A percentile compares a stretch with the other conserved stretches of the same genome.
Evolutionary conservation across 2,329 filamentous ascomycete species (phyloP).

Genomic region (Pseudogymnoascus sp.): DNA sequence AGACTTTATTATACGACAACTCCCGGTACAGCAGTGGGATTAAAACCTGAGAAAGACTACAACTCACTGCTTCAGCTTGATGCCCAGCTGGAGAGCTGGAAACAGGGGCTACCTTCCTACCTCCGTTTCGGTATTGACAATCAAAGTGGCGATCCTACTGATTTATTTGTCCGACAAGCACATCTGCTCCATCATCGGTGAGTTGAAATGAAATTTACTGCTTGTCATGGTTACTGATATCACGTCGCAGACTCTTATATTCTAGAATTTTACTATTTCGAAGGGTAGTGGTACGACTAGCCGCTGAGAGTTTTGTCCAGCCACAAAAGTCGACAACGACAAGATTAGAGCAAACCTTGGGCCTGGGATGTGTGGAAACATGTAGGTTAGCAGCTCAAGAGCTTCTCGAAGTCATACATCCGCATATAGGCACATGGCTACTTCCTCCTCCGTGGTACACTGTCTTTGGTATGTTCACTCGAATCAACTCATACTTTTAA

Average conservation of each 20-base stretch:
- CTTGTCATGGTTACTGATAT: background rate
- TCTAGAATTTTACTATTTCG: constrained; percentile 6
- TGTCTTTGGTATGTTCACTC: constrained; percentile 6
- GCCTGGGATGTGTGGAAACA: background rate
- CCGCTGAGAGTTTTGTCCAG: background rate
- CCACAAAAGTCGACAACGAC: background rate
- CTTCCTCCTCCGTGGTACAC: constrained; percentile 14
- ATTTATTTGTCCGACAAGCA: constrained; percentile 11
- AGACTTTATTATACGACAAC: background rate
- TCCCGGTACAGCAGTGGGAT: background rate
- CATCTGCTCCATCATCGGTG: constrained; percentile 8
- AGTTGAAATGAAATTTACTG: background rate
- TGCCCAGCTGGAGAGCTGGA: background rate
- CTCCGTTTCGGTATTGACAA: background rate
- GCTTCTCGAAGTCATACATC: background rate
- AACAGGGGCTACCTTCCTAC: background rate
- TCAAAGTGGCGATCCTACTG: background rate
- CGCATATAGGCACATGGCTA: background rate
- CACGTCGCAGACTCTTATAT: background rate
- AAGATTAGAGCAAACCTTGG: background rate
- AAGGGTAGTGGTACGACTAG: background rate
- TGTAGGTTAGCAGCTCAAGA: constrained; percentile 1
- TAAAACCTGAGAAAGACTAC: background rate
- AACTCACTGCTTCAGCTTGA: background rate
- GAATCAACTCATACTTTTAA: background rate